phyloP scores from a whole-genome alignment of 2,329 filamentous ascomycete genomes.

The Seiridium unicorne region DNA sequence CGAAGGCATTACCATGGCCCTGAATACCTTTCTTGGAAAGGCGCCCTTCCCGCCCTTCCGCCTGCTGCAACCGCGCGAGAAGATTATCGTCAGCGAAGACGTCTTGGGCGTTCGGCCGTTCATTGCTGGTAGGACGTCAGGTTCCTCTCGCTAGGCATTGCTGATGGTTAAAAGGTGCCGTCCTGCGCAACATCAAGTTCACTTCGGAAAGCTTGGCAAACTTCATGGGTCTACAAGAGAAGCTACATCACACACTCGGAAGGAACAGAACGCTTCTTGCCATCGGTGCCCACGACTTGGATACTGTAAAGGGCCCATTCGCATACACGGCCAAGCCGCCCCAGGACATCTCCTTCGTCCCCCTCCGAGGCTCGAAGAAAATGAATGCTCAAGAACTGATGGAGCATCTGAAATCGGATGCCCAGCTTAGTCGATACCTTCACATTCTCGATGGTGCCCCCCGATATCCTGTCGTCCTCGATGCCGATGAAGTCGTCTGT shows the following conservation, averaged over 20 bases:
- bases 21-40: constrained; percentile 89
- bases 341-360: constrained; percentile 87
- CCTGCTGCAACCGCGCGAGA: constrained; percentile 72
- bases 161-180: constrained; percentile 54
- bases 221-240: constrained; percentile 97
- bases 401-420: constrained; percentile 93
- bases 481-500: constrained; percentile 81
- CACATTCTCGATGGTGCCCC: constrained; percentile 93
- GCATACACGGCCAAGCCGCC: constrained; percentile 91
- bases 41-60: constrained; percentile 75
- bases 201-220: constrained; percentile 89
- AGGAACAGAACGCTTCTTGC: constrained; percentile 91
- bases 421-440: constrained; percentile 83
- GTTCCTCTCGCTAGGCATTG: too few relatives aligned
- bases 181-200: constrained; percentile 89
- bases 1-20: constrained; percentile 91
- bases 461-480: constrained; percentile 94
- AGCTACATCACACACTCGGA: constrained; percentile 94
- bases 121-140: constrained; percentile 51
- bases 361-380: constrained; percentile 86
- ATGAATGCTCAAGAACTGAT: constrained; percentile 90
- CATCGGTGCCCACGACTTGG: constrained; percentile 94
- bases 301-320: constrained; percentile 92
- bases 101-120: constrained; percentile 81
- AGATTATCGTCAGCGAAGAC: constrained; percentile 73